phyloP scores from a whole-genome alignment of 768 basidiomycete species.

The Tremella yokohamensis region DNA sequence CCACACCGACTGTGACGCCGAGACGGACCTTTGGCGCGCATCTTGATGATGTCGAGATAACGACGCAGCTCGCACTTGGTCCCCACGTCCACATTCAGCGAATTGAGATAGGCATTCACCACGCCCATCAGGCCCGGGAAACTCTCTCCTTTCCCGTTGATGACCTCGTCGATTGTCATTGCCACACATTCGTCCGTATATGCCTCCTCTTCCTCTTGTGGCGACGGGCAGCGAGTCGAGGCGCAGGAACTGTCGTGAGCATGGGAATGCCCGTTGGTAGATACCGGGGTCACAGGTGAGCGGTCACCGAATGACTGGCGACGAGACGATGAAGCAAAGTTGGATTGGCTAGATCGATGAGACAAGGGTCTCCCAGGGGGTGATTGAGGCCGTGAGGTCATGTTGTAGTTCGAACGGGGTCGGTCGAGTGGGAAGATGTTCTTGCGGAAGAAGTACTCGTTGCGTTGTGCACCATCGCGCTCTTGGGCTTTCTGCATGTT shows the following conservation, averaged over 20 bases:
- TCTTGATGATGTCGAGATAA: slow-evolving; percentile 75
- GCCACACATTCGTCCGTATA: slow-evolving; percentile 77
- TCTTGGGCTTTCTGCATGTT: slow-evolving; percentile 90
- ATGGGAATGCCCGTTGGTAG: not conserved
- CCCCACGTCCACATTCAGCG: slow-evolving; percentile 67
- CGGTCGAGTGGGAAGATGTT: slow-evolving; percentile 65
- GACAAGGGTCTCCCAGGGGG: slow-evolving; percentile 14
- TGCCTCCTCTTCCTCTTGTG: slow-evolving; percentile 26
- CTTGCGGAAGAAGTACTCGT: slow-evolving; percentile 86
- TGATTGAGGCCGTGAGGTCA: slow-evolving; percentile 39
- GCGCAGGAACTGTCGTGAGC: slow-evolving; percentile 22
- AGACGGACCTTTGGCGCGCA: slow-evolving; percentile 72
- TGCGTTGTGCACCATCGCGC: slow-evolving; percentile 68
- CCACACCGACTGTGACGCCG: not conserved
- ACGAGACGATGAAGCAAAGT: not conserved
- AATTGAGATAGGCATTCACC: slow-evolving; percentile 77
- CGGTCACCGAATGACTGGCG: not conserved
- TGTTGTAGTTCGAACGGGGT: slow-evolving; percentile 38
- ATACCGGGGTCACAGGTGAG: not conserved
- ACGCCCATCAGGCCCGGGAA: slow-evolving; percentile 81
- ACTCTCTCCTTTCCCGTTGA: slow-evolving; percentile 76
- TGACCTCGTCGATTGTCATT: slow-evolving; percentile 86
- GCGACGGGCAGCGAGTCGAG: slow-evolving; percentile 25
- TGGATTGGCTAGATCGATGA: not conserved
- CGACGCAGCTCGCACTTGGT: slow-evolving; percentile 64